Base-by-base conservation (phyloP, 768 basidiomycete genomes). In the Leccinellum luteum region DNA sequence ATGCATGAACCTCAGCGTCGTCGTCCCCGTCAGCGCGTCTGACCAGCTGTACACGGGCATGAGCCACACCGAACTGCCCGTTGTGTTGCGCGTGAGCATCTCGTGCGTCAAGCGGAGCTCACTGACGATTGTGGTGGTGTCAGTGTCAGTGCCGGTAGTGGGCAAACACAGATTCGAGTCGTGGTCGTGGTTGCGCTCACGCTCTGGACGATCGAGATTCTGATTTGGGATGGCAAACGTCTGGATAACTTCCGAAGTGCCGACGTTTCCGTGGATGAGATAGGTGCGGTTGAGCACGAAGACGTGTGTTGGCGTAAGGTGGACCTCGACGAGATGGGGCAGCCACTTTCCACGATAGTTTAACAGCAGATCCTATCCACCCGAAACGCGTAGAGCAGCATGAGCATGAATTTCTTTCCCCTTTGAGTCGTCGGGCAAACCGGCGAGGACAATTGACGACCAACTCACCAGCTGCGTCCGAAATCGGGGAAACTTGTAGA, bases 101-200 rank as follows among this genome's bases (percentile, higher is more conserved):
- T 68, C 66, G 14, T 68, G 66, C 6, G 56, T 68, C 21, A 65
- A 58, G n/a, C 66, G 63, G 45, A 66, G 63, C 28, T 66, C 60
- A 34, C 4, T 7, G 34, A 62, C 54, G 23, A 21, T 14, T 4
- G 25, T 2, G 7, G 6, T 23, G 27, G 30, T 23, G 17, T 19
- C 48, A 15, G 17, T 32, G 21, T 17, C 32, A 27, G 44, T 27
- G 13, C 28, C 3, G 7, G 6, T 23, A 25, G 30, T 23, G 21
- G 44, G 19, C 28, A 25, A 15, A 6, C 10, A 21, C 12, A 32
- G 21, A n/a, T 19, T 32, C 12, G 51, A n/a, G 21, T 6, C 5
- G 4, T 48, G 31, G 17, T 27, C 15, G 13, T 44, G 8, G 5
- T 52, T 54, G 47, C 19, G n/a, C 12, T 63, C 61, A 41, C n/a